Evolutionary conservation across 495 filamentous ascomycete genomes (phyloP).

Genomic region (Talaromyces stipitatus): DNA sequence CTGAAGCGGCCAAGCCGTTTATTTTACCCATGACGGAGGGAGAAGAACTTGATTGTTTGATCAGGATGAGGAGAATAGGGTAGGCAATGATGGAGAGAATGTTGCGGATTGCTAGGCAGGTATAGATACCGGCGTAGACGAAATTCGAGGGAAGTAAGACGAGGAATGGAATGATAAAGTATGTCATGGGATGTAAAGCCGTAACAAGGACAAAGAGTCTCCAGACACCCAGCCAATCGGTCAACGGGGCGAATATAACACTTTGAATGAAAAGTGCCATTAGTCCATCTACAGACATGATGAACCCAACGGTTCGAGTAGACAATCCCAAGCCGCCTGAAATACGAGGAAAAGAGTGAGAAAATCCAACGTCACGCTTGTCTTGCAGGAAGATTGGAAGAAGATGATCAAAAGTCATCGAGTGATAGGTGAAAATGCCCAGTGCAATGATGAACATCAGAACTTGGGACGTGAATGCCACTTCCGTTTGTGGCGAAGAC

Average conservation of each 20-base stretch:
- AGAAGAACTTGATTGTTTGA: conserved; percentile 75
- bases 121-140: conserved; percentile 63
- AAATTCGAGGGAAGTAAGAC: conserved; percentile 50
- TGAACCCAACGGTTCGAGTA: conserved; percentile 63
- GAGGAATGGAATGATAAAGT: conserved; percentile 67
- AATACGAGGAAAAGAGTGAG: conserved; percentile 44
- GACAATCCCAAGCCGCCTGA: conserved; percentile 70
- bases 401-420: conserved; percentile 81
- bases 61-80: conserved; percentile 70
- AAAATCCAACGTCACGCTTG: conserved; percentile 27
- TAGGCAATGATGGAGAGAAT: conserved; percentile 70
- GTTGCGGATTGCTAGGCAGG: conserved; percentile 64
- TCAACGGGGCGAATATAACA: conserved; percentile 63
- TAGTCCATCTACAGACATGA: conserved; percentile 71
- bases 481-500: conserved; percentile 25
- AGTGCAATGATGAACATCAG: conserved; percentile 63
- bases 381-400: conserved; percentile 82
- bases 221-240: conserved; percentile 67
- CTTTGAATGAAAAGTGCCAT: conserved; percentile 77
- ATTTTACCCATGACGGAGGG: conserved; percentile 62
- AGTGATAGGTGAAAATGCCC: conserved; percentile 80
- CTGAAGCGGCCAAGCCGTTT: conserved; percentile 74
- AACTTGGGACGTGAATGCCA: conserved; percentile 57
- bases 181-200: conserved; percentile 65
- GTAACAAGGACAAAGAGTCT: conserved; percentile 65